Percentiles rank a stretch among this genome's conserved stretches.
Evolutionary conservation across 306 rosid species (phyloP).

Genomic region (Fragaria nilgerrensis): DNA sequence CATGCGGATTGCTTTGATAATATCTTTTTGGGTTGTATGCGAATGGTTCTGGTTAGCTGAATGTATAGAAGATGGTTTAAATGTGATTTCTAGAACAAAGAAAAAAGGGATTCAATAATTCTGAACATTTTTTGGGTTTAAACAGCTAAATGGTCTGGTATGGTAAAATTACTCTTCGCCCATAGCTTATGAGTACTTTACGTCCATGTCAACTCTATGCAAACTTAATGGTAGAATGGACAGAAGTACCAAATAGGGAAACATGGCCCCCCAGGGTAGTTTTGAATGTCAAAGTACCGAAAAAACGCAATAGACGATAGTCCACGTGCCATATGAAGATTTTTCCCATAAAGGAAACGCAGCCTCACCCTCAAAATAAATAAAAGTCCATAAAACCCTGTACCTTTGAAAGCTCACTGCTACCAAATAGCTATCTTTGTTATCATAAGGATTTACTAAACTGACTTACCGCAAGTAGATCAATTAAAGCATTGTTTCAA

Average conservation of each 20-base stretch:
- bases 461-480: background rate
- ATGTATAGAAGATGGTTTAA: background rate
- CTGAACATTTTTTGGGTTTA: background rate
- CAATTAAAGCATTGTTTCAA: constrained; percentile 9
- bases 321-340: background rate
- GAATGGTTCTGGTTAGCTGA: background rate
- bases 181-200: background rate
- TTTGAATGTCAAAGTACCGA: background rate
- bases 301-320: background rate
- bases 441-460: background rate
- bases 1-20: background rate
- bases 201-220: background rate
- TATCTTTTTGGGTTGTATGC: background rate
- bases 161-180: background rate
- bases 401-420: background rate
- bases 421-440: background rate
- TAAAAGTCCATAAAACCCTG: background rate
- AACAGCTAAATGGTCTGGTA: background rate
- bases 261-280: background rate
- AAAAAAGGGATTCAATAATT: background rate
- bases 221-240: background rate
- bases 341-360: background rate
- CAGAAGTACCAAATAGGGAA: background rate
- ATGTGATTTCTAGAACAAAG: background rate
- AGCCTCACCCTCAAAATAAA: background rate